Evolutionary conservation across 306 rosid species (phyloP).

Genomic region (Malus domestica): ASM211411v1 NC_041792.1:21282407-21282906

Average conservation of each 20-base stretch:
- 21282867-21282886: too few species aligned
- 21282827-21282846: conserved; percentile 53
- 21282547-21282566: not conserved
- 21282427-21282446: not conserved
- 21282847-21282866: too few species aligned
- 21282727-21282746: conserved; percentile 74
- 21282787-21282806: conserved; percentile 85
- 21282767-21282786: conserved; percentile 82
- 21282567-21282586: not conserved
- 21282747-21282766: conserved; percentile 84
- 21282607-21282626: not conserved
- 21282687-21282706: conserved; percentile 96
- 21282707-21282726: conserved; percentile 83
- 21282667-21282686: conserved; percentile 64
- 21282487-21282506: not conserved
- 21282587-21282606: not conserved
- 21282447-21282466: not conserved
- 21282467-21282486: not conserved
- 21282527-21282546: not conserved
- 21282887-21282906: too few species aligned
- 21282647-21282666: conserved; percentile 62
- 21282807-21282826: conserved; percentile 66
- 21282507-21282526: not conserved
- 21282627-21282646: conserved; percentile 52
- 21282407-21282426: not conserved